A percentile compares a stretch with the other conserved stretches of the same genome.
Evolutionary conservation across 1,139 yeast species (phyloP).

Genomic region (Blastobotrys malaysiensis): DNA sequence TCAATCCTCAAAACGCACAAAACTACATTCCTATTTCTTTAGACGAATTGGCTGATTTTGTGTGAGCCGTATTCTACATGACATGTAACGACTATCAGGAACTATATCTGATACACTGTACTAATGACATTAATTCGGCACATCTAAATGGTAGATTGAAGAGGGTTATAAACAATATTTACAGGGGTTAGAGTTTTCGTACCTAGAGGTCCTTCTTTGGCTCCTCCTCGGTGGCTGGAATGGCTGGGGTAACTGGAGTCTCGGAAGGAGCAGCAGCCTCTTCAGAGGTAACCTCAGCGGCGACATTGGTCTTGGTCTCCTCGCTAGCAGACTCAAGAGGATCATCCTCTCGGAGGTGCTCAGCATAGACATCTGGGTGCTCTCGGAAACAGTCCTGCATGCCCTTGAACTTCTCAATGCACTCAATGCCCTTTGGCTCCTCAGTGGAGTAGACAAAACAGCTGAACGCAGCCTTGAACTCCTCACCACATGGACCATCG

Average conservation of each 20-base stretch:
- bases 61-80: neutral
- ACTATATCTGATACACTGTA: no score
- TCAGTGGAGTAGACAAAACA: conserved; percentile 93
- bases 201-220: neutral
- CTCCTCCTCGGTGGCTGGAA: neutral
- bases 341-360: conserved; percentile 64
- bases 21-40: conserved; percentile 23
- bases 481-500: conserved; percentile 97
- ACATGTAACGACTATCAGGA: no score
- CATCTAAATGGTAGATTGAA: neutral
- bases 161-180: neutral
- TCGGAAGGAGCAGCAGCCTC: neutral
- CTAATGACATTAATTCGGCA: neutral
- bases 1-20: conserved; percentile 19
- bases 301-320: neutral
- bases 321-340: conserved; percentile 21
- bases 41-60: conserved; percentile 23
- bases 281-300: neutral
- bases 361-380: conserved; percentile 92
- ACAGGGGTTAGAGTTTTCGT: neutral
- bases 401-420: conserved; percentile 82
- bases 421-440: conserved; percentile 96
- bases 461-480: conserved; percentile 91
- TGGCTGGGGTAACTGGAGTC: neutral
- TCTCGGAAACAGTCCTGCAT: conserved; percentile 95